These are phyloP conservation scores for Chlorella sp. DNA, from an alignment of 139 green algal genomes.

Conservation along the genomic window DNA sequence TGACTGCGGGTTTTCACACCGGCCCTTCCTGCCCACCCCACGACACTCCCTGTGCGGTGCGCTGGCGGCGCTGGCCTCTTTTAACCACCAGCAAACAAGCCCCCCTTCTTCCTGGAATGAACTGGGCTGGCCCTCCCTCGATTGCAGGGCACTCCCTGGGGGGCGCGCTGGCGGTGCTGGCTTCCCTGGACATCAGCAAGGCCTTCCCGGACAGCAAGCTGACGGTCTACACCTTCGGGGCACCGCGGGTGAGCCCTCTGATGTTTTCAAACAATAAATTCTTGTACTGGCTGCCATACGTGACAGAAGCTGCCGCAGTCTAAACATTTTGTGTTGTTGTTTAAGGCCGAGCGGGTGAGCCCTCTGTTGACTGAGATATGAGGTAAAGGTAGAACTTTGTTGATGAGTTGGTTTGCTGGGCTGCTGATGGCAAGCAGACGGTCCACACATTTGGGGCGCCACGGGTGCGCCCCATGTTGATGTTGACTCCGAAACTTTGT, in stretches of 20 bases:
- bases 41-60: no score
- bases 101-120: neutral
- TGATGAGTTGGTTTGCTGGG: no score
- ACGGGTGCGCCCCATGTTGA: no score
- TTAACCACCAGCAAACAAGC: no score
- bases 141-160: conserved; percentile 28
- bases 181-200: neutral
- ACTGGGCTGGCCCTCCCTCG: neutral
- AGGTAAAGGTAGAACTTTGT: neutral
- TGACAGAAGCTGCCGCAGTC: neutral
- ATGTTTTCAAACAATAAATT: neutral
- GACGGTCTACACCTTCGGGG: neutral
- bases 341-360: no score
- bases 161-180: conserved; percentile 29
- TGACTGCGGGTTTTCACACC: neutral
- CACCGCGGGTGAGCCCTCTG: neutral
- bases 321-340: no score
- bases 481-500: no score
- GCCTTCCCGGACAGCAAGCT: neutral
- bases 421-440: no score
- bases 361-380: no score
- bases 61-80: no score
- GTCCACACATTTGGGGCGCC: no score
- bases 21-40: no score
- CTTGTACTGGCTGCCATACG: neutral